Base-by-base conservation (phyloP, 2,329 filamentous ascomycete species). In the Alternaria postmessia region DNA sequence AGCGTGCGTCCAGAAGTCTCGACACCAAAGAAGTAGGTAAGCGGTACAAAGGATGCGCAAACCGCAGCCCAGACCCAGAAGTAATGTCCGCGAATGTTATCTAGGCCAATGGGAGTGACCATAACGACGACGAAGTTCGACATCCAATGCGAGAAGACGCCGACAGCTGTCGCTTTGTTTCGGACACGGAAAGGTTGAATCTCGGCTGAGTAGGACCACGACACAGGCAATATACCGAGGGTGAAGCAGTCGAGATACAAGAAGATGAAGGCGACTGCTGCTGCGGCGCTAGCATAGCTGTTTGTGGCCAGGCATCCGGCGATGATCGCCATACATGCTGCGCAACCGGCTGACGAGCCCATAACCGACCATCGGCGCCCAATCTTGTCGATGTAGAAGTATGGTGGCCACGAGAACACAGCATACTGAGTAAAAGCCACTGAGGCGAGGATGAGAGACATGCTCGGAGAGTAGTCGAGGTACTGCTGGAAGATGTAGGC, bases 11-110 rank as follows among this genome's bases (percentile, higher is more conserved):
- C 70, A 14, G 66, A 71, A 2, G 71, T 74, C 57, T 74, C 72
- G 1, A 71, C 67, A 12, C 68, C 67, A 28, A 69, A 73, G 54
- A 74, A 64, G 65, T 81, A 84, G 7, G 83, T 79, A 12, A 83
- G 75, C 0, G 83, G 83, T 26, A 85, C 67, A 38, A 85, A 84
- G 39, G 76, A 76, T 26, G 80, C 82, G 73, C 84, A 85, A 67
- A 84, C 78, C 14, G 78, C 77, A 4, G 83, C 81, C 71, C 84
- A 87, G 36, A 86, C 77, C 72, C 81, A 86, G 47, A 82, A 86
- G 51, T 80, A 79, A 78, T 82, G 86, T 7, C 80, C 76, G 0
- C 68, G 28, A 28, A 67, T 62, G 20, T 59, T 52, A 22, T 61
- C 59, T 2, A 66, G 62, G 14, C 64, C 58, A 7, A 64, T 66